These are phyloP conservation scores for Fusarium sp. DNA, from an alignment of 2,329 filamentous ascomycete species.

Conservation along the genomic window DNA sequence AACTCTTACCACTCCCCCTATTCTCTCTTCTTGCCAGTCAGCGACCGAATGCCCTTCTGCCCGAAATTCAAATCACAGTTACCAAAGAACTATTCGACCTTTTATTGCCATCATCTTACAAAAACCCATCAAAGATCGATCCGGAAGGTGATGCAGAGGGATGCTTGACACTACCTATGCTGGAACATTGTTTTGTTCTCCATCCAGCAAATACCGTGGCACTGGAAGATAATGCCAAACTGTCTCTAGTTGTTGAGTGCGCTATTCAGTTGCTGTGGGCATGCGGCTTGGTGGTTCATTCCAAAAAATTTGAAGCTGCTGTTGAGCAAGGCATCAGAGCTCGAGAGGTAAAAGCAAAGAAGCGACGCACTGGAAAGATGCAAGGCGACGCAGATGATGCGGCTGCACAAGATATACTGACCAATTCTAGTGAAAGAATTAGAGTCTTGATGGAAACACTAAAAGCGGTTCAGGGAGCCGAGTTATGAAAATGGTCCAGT, in stretches of 20 bases:
- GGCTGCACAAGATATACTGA: slow-evolving; percentile 55
- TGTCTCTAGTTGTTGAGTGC: slow-evolving; percentile 74
- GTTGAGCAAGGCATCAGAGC: slow-evolving; percentile 59
- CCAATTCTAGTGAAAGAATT: slow-evolving; percentile 57
- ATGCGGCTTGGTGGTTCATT: slow-evolving; percentile 49
- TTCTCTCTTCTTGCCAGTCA: slow-evolving; percentile 64
- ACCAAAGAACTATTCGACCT: slow-evolving; percentile 57
- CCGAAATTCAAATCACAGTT: slow-evolving; percentile 55
- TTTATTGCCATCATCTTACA: slow-evolving; percentile 53
- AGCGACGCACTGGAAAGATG: slow-evolving; percentile 50
- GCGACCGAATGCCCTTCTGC: slow-evolving; percentile 48
- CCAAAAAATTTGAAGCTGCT: slow-evolving; percentile 50
- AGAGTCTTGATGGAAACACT: slow-evolving; percentile 51
- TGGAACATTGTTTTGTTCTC: slow-evolving; percentile 69
- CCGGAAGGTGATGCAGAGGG: slow-evolving; percentile 49
- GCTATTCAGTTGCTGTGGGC: slow-evolving; percentile 64
- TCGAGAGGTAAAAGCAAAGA: slow-evolving; percentile 58
- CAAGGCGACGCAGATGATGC: slow-evolving; percentile 51
- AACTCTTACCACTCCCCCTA: slow-evolving; percentile 64
- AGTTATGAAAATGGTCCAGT: slow-evolving; percentile 11
- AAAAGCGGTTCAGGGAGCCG: slow-evolving; percentile 33
- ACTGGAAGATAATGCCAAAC: slow-evolving; percentile 74
- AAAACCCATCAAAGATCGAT: slow-evolving; percentile 54
- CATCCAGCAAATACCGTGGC: slow-evolving; percentile 69
- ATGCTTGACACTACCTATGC: slow-evolving; percentile 55